These are phyloP conservation scores for Panicum hallii DNA, from an alignment of 202 grass and related monocot genomes.

Conservation along the genomic window DNA sequence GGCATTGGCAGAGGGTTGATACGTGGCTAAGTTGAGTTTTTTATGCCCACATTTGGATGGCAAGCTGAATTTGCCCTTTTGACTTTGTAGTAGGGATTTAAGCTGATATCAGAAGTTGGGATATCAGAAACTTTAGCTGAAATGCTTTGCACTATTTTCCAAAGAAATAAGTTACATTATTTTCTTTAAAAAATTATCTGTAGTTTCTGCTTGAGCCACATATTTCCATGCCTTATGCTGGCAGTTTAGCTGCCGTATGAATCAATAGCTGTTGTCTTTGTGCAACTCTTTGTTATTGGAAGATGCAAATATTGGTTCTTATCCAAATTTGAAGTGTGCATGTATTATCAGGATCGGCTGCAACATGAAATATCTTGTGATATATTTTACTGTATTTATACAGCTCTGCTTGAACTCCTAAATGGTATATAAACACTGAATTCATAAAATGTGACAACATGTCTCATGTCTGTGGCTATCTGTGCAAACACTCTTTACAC, in stretches of 20 bases:
- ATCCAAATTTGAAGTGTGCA: background rate
- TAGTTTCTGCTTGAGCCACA: conserved; percentile 4
- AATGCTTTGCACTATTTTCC: background rate
- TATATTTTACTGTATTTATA: conserved; percentile 29
- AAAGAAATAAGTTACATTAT: conserved; percentile 31
- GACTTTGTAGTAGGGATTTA: conserved; percentile 44
- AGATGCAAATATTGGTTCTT: background rate
- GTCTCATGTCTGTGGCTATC: conserved; percentile 25
- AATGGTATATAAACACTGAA: background rate
- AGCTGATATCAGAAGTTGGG: conserved; percentile 34
- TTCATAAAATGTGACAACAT: conserved; percentile 4
- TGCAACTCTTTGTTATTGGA: background rate
- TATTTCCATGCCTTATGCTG: conserved; percentile 15
- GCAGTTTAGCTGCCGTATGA: background rate
- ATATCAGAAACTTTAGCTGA: conserved; percentile 42
- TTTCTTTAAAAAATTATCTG: background rate
- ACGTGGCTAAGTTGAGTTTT: conserved; percentile 1
- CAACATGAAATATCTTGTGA: conserved; percentile 5
- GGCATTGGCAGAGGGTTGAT: conserved; percentile 47
- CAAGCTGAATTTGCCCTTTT: conserved; percentile 39
- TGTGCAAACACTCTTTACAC: conserved; percentile 25
- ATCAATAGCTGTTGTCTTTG: background rate
- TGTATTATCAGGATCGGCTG: background rate
- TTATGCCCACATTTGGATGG: conserved; percentile 34
- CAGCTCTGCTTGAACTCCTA: conserved; percentile 39